Evolutionary conservation across 371 early-diverging fungal species (phyloP).

Genomic region (Mucor plumbeus): DNA sequence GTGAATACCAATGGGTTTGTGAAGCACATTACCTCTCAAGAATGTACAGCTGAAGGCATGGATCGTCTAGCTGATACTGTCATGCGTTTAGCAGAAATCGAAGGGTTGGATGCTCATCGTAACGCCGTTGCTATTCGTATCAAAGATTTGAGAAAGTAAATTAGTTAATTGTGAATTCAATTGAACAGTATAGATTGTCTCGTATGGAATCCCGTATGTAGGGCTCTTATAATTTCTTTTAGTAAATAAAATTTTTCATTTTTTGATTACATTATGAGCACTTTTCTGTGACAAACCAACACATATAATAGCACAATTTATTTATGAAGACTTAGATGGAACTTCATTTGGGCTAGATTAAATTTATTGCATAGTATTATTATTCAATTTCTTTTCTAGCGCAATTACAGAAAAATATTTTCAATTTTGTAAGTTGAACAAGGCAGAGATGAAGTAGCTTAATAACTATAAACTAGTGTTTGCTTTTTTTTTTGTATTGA

Average conservation of each 20-base stretch:
- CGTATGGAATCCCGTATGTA: constrained; percentile 3
- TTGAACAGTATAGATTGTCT: neutral
- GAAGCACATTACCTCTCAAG: constrained; percentile 95
- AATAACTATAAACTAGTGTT: too few species aligned
- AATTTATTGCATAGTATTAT: too few species aligned
- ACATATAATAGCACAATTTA: too few species aligned
- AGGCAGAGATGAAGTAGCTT: too few species aligned
- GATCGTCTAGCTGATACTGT: constrained; percentile 86
- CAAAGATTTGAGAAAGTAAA: constrained; percentile 61
- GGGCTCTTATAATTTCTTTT: neutral
- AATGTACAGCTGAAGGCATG: constrained; percentile 88
- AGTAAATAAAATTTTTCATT: neutral
- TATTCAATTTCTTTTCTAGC: too few species aligned
- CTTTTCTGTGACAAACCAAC: too few species aligned
- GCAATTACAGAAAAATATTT: too few species aligned
- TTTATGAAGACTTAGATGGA: too few species aligned
- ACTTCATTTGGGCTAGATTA: too few species aligned
- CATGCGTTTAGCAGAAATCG: constrained; percentile 91
- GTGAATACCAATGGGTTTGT: constrained; percentile 94
- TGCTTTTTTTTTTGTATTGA: too few species aligned
- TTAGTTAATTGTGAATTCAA: neutral
- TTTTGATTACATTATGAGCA: neutral
- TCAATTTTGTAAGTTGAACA: too few species aligned
- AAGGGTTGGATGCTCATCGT: constrained; percentile 95
- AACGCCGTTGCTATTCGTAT: constrained; percentile 95